Evolutionary conservation across 2,329 filamentous ascomycete genomes (phyloP), one percentile per base, ranked within the genome.

Genomic region (Hypoxylon sp.): DNA sequence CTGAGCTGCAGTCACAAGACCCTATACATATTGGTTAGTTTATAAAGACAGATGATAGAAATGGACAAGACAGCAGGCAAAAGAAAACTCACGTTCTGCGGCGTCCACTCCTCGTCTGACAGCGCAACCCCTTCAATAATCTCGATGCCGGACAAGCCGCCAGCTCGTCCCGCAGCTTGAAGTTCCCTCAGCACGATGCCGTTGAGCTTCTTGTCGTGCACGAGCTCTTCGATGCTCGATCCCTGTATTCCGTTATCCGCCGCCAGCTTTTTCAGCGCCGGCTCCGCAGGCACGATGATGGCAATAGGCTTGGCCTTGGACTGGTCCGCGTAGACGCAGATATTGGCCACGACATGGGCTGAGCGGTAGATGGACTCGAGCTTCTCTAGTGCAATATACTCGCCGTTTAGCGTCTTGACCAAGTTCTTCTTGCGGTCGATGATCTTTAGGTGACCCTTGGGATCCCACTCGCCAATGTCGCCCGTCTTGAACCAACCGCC

Each of bases 351-450:
- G 7, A 84, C 75, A 13, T 71, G 66, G 4, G 78, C 73, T 20
- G 82, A 78, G 18, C 82, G 80, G 73, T 83, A 83, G 58, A 82
- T 73, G 15, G 80, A 81, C 72, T 83, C 81, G 54, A 83, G 78
- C 75, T 89, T 93, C 81, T 93, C 89, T 9, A 93, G 81, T 2
- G 89, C 90, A 73, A 93, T 92, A 77, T 93, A 93, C 78, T 93
- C 89, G 70, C 89, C 89, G 67, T 90, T 89, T 54, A 89, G 81
- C 2, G 89, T 92, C 85, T 93, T 93, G 77, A 92, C 88, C 65
- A 95, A 76, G 77, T 94, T 94, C 86, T 94, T 94, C 86, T 93
- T 93, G 72, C 90, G 88, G 75, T 94, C 90, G 69, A 94, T 91
- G 73, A 94, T 87, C 64, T 82, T 84, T 57, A 94, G 78, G 69